Base-by-base conservation (phyloP, 768 basidiomycete genomes). In the Leccinum subtestaceum region DNA sequence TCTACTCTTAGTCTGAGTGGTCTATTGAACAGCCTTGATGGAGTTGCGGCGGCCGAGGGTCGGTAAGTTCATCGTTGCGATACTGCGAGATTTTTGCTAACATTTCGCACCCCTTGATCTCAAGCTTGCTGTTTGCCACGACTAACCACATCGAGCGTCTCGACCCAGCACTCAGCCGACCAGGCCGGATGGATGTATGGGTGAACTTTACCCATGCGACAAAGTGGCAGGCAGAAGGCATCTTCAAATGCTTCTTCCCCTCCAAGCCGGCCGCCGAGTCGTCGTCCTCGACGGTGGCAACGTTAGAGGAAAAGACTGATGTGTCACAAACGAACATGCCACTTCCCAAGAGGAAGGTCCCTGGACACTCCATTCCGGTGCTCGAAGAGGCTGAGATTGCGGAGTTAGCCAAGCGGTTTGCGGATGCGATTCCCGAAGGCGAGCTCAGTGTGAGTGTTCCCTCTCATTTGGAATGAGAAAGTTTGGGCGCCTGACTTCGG, bases 181-280 rank as follows among this genome's bases (percentile, higher is more conserved):
- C 93, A 29, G 94, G 94, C 58, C 89, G 91, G 49, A 92, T 93
- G 89, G 93, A 93, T 66, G 87, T 95, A 15, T 93, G 91, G 91
- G 82, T 95, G 43, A 91, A 93, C 77, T 94, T 94, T 75, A 87
- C 88, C 53, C 87, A 94, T 67, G 91, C 92, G 5, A 92, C 90
- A 8, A 93, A 91, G 72, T 93, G 90, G 90, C 92, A 94, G 68
- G 92, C 92, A 13, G 91, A 93, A 73, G 91, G 90, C 53, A 91
- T 94, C 70, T 94, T 93, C 84, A 92, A 92, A 72, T 92, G 90
- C 73, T 94, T 94, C 85, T 94, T 94, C 87, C 91, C 92, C 3
- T 87, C 73, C 73, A 85, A 76, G 58, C 73, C 64, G 57, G 50
- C 60, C 12, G 34, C 34, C n/a, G 40, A 54, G 6, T 52, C 56